Evolutionary conservation across 78 protist genomes (phyloP).

Genomic region (Polysphondylium violaceum): DNA sequence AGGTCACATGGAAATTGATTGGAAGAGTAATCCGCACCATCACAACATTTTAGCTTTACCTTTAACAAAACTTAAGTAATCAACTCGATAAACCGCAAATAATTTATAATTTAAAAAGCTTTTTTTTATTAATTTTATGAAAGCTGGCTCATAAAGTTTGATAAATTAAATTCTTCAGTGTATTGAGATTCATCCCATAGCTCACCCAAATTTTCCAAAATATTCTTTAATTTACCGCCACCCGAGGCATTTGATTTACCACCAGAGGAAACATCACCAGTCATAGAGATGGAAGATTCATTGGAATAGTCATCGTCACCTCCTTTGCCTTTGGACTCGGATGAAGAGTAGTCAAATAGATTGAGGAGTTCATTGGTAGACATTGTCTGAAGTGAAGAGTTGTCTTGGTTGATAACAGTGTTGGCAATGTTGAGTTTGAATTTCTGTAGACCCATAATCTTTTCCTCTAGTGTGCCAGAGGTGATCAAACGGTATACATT

Average conservation of each 20-base stretch:
- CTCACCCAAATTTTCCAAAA: conserved; percentile 59
- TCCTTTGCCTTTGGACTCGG: neutral
- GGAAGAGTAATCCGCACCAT: no score
- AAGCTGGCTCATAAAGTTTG: conserved; percentile 36
- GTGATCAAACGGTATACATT: conserved; percentile 97
- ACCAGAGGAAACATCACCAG: conserved; percentile 25
- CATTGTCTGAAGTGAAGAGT: conserved; percentile 84
- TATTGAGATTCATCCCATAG: conserved; percentile 84
- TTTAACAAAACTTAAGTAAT: no score
- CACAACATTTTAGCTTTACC: no score
- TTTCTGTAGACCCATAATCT: conserved; percentile 95
- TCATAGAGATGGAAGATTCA: conserved; percentile 4
- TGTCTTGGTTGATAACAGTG: conserved; percentile 90
- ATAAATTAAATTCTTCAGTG: conserved; percentile 67
- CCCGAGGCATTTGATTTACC: neutral
- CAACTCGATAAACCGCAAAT: no score
- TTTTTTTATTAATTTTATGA: neutral
- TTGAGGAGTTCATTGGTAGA: conserved; percentile 68
- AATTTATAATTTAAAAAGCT: no score
- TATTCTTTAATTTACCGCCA: conserved; percentile 50
- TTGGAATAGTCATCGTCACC: neutral
- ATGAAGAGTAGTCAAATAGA: conserved; percentile 43
- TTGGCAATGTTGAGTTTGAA: conserved; percentile 94
- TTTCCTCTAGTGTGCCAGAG: conserved; percentile 93
- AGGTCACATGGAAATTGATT: no score